Evolutionary conservation across 2,329 filamentous ascomycete genomes (phyloP).

Genomic region (Tothia fuscella): DNA sequence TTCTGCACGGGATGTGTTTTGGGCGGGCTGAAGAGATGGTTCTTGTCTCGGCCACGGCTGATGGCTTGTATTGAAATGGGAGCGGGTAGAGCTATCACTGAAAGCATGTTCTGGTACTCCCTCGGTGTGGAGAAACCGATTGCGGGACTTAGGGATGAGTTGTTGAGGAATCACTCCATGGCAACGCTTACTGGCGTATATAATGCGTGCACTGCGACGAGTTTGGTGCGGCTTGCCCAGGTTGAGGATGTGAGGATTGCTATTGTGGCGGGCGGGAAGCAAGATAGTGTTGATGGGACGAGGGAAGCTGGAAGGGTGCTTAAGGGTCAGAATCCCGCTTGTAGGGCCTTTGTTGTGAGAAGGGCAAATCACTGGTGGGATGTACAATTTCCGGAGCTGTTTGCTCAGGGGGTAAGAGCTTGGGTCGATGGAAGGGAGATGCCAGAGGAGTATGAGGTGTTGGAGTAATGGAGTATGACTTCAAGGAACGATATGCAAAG

Average conservation of each 20-base stretch:
- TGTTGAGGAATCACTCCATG: conserved; percentile 8
- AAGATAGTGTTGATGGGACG: conserved; percentile 8
- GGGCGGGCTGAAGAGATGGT: not conserved
- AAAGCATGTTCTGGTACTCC: conserved; percentile 8
- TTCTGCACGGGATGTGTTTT: conserved; percentile 4
- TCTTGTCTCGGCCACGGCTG: not conserved
- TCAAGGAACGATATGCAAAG: too few species aligned
- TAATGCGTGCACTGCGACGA: conserved; percentile 4
- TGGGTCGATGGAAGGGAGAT: conserved; percentile 9
- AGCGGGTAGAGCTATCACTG: not conserved
- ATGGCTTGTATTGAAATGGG: not conserved
- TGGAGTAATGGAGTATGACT: conserved; percentile 6
- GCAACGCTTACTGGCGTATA: conserved; percentile 6
- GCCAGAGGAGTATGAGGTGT: conserved; percentile 7
- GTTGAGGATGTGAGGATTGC: conserved; percentile 7
- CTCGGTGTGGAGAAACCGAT: conserved; percentile 7
- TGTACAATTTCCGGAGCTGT: conserved; percentile 8
- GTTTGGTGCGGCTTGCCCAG: conserved; percentile 7
- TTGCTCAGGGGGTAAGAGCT: conserved; percentile 10
- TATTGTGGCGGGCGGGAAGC: conserved; percentile 8
- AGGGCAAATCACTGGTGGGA: conserved; percentile 9
- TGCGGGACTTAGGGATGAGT: conserved; percentile 9
- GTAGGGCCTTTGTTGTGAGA: conserved; percentile 9
- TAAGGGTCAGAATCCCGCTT: conserved; percentile 1
- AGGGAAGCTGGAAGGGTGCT: conserved; percentile 7